Evolutionary conservation across 495 filamentous ascomycete species (phyloP), one percentile per base, ranked within the genome.

Genomic region (Penicillium silybi): DNA sequence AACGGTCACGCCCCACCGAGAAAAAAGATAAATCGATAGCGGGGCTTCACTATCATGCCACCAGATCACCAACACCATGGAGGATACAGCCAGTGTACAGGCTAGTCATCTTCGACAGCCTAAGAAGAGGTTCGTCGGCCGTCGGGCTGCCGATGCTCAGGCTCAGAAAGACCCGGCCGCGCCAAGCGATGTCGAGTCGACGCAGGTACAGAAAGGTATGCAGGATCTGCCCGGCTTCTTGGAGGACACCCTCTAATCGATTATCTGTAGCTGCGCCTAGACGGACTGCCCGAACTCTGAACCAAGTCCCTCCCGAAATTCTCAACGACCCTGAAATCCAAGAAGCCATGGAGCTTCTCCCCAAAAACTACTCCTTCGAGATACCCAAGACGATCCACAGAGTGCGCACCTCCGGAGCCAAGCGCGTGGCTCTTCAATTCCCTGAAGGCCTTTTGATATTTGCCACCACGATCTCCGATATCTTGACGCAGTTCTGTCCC

Each of bases 321-420:
- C 76, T 93, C 19, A 74, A 93, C 50, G 89, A 97, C 65, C 73
- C 83, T 38, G 89, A 87, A n/a, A 87, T 99, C 57, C 90, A 90
- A 70, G 87, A 82, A 15, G 93, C 93, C 2, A 92, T 97, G 41
- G 75, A 82, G 3, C 81, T 97, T 17, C 84, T 99, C 6, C 93
- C 93, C 2, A 70, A 82, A 16, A 97, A 99, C 74, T 99, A 97
- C 77, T 90, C 88, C 39, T 99, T 99, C 65, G 93, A 99, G 70
- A 91, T 99, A 46, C 93, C 87, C 63, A 97, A 99, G 68, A 97
- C 93, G 2, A 93, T 99, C 63, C 90, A 97, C 68, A 84, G 92
- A 23, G 90, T 99, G 61, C 89, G 90, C 38, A 83, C 82, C 9
- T 80, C 85, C 13, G 80, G 77, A 3, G 85, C 91, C 0, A 90